Evolutionary conservation across 768 basidiomycete genomes (phyloP).

Genomic region (Leccinum subgranulosum): DNA sequence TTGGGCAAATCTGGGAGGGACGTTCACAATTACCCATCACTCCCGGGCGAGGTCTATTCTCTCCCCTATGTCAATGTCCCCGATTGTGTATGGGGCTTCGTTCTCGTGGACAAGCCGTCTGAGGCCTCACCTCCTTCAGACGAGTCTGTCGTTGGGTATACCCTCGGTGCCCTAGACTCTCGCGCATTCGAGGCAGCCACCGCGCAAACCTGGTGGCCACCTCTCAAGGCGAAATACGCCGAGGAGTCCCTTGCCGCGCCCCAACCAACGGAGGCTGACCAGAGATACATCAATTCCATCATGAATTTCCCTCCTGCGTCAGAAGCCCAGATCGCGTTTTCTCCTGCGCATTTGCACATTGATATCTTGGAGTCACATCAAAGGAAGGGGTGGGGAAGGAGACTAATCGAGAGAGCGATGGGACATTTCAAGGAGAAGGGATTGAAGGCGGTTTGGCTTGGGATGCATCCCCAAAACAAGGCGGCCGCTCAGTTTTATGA

Average conservation of each 20-base stretch:
- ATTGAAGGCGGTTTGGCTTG: slow-evolving; percentile 59
- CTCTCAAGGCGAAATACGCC: slow-evolving; percentile 54
- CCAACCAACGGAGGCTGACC: slow-evolving; percentile 21
- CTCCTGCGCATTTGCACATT: slow-evolving; percentile 75
- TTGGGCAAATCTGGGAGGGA: slow-evolving; percentile 65
- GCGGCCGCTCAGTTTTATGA: slow-evolving; percentile 61
- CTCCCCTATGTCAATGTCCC: slow-evolving; percentile 71
- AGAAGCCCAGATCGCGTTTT: slow-evolving; percentile 57
- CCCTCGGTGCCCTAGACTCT: slow-evolving; percentile 66
- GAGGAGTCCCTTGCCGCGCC: slow-evolving; percentile 9
- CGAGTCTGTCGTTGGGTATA: slow-evolving; percentile 62
- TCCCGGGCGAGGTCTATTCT: slow-evolving; percentile 71
- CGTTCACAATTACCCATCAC: slow-evolving; percentile 58
- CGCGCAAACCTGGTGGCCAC: slow-evolving; percentile 62
- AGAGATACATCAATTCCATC: slow-evolving; percentile 34
- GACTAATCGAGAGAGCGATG: slow-evolving; percentile 54
- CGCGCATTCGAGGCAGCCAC: slow-evolving; percentile 58
- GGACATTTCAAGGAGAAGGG: slow-evolving; percentile 48
- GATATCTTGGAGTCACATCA: slow-evolving; percentile 67
- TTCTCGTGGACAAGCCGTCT: slow-evolving; percentile 50
- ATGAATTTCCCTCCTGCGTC: slow-evolving; percentile 39
- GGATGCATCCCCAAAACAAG: slow-evolving; percentile 60
- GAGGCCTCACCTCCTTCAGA: slow-evolving; percentile 27
- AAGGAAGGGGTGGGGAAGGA: slow-evolving; percentile 68
- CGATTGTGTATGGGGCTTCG: slow-evolving; percentile 66